Base-by-base conservation (phyloP, 1,284 basidiomycete species). In the Microbotryum lychnidis-dioicae region DNA sequence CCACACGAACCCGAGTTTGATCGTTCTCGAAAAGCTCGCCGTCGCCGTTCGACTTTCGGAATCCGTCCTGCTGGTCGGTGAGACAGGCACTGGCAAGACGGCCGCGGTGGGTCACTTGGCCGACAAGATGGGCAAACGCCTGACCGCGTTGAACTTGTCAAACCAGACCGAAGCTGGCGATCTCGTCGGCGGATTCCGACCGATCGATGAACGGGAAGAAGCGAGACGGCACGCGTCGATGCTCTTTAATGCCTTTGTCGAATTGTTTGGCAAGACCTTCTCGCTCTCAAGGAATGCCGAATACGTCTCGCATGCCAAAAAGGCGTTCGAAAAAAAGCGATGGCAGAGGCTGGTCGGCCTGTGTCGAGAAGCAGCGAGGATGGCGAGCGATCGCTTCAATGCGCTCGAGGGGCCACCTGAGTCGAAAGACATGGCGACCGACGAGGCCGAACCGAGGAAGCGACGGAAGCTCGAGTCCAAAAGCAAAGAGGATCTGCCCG, bases 1-100 rank as follows among this genome's bases (percentile, higher is more conserved):
- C 2, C 80, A 97, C 76, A 96, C 96, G 68, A 84, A 86, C 66
- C 91, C 92, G 1, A 91, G 91, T 0, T 77, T 89, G 1, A 76
- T 83, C 25, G 79, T 97, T 7, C 81, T 97, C 25, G 88, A 92
- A 47, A 84, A 89, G 29, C 84, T 98, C 50, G 84, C 86, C 0
- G 86, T 84, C 14, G 83, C 87, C 0, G 79, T 93, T 42, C 80
- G 85, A 0, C 78, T 87, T 45, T 77, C 78, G 18, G 96, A 99
- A 73, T 92, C 96, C 0, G 79, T 94, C 1, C 81, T 99, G 2
- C 82, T 98, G 23, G 93, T 94, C 0, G 96, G 96, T 58, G 96
- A 99, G 79, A 99, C 96, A 0, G 96, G 96, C 49, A 99, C 96
- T 1, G 96, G 96, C 45, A 99, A 99, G 77, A 99, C 96, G 2